Evolutionary conservation across 768 basidiomycete genomes (phyloP).

Genomic region (Phlebiopsis gigantea): DNA sequence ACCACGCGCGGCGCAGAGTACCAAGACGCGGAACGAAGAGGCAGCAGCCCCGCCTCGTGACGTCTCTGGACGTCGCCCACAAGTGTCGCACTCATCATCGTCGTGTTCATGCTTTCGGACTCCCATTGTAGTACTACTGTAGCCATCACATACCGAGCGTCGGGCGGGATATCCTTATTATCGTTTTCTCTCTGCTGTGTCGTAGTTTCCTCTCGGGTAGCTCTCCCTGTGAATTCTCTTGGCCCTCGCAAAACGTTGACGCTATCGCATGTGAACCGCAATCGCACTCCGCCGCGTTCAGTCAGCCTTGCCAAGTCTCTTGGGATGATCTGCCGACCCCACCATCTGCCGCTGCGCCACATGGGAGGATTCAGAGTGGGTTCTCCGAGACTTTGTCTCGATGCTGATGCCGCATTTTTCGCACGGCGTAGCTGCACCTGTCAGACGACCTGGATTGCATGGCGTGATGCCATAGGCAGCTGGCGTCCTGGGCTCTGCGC

Average conservation of each 20-base stretch:
- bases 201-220: no score
- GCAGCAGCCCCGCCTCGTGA: slow-evolving; percentile 14
- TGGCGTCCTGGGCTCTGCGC: no score
- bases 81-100: not conserved
- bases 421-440: no score
- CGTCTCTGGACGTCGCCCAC: slow-evolving; percentile 1
- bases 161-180: not conserved
- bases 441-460: no score
- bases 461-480: not conserved
- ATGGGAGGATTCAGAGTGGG: not conserved
- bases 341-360: not conserved
- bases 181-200: not conserved
- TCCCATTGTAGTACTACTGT: not conserved
- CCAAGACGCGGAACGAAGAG: slow-evolving; percentile 15
- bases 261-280: not conserved
- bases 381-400: not conserved
- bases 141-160: not conserved
- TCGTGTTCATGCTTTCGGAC: not conserved
- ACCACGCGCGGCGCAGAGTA: slow-evolving; percentile 26
- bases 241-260: not conserved
- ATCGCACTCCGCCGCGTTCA: not conserved
- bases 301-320: not conserved
- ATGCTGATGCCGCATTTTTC: no score
- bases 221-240: not conserved
- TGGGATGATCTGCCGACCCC: not conserved